These are phyloP conservation scores for Penicillium glabrum DNA, from an alignment of 2,329 filamentous ascomycete genomes.

Conservation along the genomic window DNA sequence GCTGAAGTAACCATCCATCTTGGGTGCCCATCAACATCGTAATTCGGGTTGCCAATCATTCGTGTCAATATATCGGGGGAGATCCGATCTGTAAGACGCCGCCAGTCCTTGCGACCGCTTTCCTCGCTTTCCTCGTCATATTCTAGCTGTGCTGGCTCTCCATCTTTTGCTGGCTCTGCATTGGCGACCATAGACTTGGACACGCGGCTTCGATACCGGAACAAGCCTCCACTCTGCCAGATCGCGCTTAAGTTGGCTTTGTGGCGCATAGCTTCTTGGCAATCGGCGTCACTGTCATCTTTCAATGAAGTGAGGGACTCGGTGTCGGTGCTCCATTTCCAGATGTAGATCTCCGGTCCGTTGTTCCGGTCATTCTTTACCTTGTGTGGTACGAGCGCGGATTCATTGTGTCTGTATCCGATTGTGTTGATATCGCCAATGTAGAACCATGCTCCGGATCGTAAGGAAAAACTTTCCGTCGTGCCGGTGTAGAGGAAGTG, in stretches of 20 bases:
- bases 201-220: conserved; percentile 41
- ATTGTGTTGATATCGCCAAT: conserved; percentile 41
- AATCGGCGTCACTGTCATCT: conserved; percentile 32
- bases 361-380: conserved; percentile 17
- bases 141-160: conserved; percentile 11
- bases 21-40: conserved; percentile 41
- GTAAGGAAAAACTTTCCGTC: conserved; percentile 58
- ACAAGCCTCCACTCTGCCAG: conserved; percentile 52
- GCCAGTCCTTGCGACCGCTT: conserved; percentile 56
- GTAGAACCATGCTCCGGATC: conserved; percentile 63
- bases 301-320: conserved; percentile 39
- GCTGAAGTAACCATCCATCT: conserved; percentile 59
- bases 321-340: conserved; percentile 52
- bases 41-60: conserved; percentile 46
- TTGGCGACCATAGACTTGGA: conserved; percentile 48
- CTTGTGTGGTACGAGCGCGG: conserved; percentile 11
- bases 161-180: conserved; percentile 16
- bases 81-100: conserved; percentile 52
- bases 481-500: conserved; percentile 64
- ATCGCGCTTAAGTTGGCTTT: conserved; percentile 58
- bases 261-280: conserved; percentile 52
- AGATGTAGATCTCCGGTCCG: conserved; percentile 49
- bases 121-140: conserved; percentile 28
- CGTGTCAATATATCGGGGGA: conserved; percentile 50
- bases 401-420: conserved; percentile 12